Evolutionary conservation across 2,329 filamentous ascomycete species (phyloP), one percentile per base, ranked within the genome.

Genomic region (Fusarium keratoplasticum): DNA sequence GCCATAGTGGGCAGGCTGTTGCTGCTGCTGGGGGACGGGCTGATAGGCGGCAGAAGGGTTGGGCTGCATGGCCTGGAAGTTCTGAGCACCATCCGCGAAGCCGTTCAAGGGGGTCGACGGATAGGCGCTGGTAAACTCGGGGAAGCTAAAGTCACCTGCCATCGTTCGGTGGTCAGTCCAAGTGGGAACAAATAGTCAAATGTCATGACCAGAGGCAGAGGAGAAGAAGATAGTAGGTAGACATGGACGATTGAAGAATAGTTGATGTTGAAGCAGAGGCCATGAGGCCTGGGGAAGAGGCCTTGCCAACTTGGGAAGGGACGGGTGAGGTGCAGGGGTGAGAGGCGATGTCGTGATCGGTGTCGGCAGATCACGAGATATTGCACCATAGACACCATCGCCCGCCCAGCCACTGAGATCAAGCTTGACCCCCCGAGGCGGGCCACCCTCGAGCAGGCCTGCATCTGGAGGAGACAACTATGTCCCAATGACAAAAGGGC

Each of bases 121-220:
- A 81, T 89, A 90, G 68, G 84, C 80, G 80, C 85, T 86, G 80
- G 80, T 82, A 77, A 89, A 90, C 74, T 90, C 88, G 75, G 86
- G 82, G 73, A 89, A 89, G 82, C 83, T 86, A 78, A 90, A 90
- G 74, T 90, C 88, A 82, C 87, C 88, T 90, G 85, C 82, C 86
- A 87, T 87, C 79, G 79, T 84, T 78, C 35, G 29, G 47, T 66
- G 77, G 77, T 81, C 76, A 82, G 79, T 77, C 61, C 70, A 63
- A 42, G 69, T 76, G 38, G 64, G 61, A 55, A 66, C 65, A 58
- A 73, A 25, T 47, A 47, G 38, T 64, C 69, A 76, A 69, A 31
- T 71, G 64, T 74, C 77, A 78, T 78, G 74, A 59, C 72, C 66
- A 73, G 60, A 55, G 58, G 61, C 59, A 69, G 59, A 52, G 47